phyloP scores from a whole-genome alignment of 1,139 yeast genomes.

The Kodamaea suecica region DNA sequence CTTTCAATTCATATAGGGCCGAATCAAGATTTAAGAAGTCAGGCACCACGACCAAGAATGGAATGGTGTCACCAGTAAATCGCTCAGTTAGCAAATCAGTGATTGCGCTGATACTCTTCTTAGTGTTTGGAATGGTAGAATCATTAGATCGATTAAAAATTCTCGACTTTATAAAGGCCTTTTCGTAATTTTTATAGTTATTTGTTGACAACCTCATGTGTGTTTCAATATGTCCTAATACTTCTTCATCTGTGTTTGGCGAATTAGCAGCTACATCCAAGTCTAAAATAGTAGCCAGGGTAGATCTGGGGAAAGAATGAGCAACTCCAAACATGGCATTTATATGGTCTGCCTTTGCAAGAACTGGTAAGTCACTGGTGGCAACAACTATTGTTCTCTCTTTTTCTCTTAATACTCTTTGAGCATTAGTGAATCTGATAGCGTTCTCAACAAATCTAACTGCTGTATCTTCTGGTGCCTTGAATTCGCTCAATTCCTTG shows the following conservation, averaged over 20 bases:
- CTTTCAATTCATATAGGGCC: neutral
- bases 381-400: conserved; percentile 16
- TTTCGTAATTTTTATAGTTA: conserved; percentile 18
- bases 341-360: conserved; percentile 4
- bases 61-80: conserved; percentile 3
- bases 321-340: conserved; percentile 2
- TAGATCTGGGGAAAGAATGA: too few relatives aligned
- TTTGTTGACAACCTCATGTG: conserved; percentile 13
- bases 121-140: neutral
- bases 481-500: neutral
- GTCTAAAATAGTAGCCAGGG: conserved; percentile 1
- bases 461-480: conserved; percentile 1
- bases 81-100: neutral
- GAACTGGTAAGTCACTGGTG: conserved; percentile 1
- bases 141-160: neutral
- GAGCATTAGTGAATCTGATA: conserved; percentile 17
- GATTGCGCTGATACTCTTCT: conserved; percentile 1
- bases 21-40: neutral
- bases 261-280: conserved; percentile 4
- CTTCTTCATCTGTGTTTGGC: conserved; percentile 5
- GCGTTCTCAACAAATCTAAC: conserved; percentile 19
- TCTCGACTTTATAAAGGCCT: conserved; percentile 15
- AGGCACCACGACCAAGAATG: conserved; percentile 16
- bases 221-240: conserved; percentile 11
- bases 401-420: conserved; percentile 16